Percentiles rank a stretch among this genome's conserved stretches.
phyloP scores from a whole-genome alignment of 2,329 filamentous ascomycete species.

The Massarina eburnea region DNA sequence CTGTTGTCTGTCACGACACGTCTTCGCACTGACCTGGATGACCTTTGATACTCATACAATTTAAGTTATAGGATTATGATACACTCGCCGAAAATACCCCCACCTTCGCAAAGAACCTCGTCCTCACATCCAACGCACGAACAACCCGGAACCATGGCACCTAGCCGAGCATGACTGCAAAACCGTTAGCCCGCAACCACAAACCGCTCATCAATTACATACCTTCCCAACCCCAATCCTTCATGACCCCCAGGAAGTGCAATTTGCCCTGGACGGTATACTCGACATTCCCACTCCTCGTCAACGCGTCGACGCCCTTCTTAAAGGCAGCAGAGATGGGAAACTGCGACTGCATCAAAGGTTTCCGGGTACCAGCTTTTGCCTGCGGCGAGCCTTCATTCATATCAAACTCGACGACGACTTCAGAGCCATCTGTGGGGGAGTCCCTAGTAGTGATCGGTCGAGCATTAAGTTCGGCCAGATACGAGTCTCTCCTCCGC shows the following conservation, averaged over 20 bases:
- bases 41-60: no score
- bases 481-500: constrained; percentile 61
- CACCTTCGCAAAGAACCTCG: no score
- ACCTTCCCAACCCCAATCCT: constrained; percentile 71
- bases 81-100: no score
- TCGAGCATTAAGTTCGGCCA: constrained; percentile 23
- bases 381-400: constrained; percentile 1
- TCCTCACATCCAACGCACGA: no score
- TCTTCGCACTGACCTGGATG: no score
- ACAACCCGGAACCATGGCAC: no score
- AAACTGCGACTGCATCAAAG: constrained; percentile 14
- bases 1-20: no score
- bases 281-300: constrained; percentile 56
- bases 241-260: constrained; percentile 72
- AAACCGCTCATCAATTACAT: constrained; percentile 42
- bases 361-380: constrained; percentile 6
- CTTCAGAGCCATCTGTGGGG: neutral
- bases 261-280: constrained; percentile 63
- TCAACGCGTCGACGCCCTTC: constrained; percentile 29
- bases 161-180: neutral
- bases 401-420: neutral
- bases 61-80: no score
- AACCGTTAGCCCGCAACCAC: neutral
- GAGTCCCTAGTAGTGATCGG: neutral
- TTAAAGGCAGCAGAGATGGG: constrained; percentile 40